Conservation (phyloP, 371 early-diverging fungal genomes). For the Mucor lusitanicus region DNA sequence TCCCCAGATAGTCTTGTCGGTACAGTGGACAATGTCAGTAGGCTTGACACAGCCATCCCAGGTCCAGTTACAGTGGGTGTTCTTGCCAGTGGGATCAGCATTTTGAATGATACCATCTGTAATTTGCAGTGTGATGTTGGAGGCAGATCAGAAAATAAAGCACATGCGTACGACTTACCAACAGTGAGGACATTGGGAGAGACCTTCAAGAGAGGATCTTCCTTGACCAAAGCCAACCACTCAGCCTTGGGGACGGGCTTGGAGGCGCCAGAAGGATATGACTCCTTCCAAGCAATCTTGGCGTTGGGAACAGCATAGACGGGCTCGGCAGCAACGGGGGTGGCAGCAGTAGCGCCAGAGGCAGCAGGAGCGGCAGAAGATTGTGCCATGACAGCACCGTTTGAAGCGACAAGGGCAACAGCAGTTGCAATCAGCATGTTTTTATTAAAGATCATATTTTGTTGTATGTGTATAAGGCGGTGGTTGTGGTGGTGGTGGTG, state of each 20-base stretch:
- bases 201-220: conserved; percentile 24
- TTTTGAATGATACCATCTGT: conserved; percentile 28
- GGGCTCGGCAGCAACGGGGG: conserved; percentile 1
- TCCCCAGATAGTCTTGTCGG: conserved; percentile 47
- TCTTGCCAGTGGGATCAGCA: conserved; percentile 27
- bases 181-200: conserved; percentile 20
- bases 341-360: neutral
- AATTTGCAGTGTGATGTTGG: neutral
- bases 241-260: conserved; percentile 47
- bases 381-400: conserved; percentile 3
- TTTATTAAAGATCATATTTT: conserved; percentile 23
- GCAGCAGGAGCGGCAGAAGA: neutral
- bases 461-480: neutral
- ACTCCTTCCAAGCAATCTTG: conserved; percentile 27
- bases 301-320: conserved; percentile 16
- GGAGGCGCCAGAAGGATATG: conserved; percentile 35
- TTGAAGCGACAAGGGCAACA: conserved; percentile 19
- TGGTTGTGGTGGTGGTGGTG: neutral
- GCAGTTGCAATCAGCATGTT: conserved; percentile 13
- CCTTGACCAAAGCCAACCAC: conserved; percentile 43
- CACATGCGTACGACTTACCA: conserved; percentile 10
- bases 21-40: conserved; percentile 54
- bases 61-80: conserved; percentile 58
- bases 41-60: conserved; percentile 50
- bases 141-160: neutral